phyloP scores from a whole-genome alignment of 225 moss, liverwort and hornwort genomes.

The Lunularia cruciata region DNA sequence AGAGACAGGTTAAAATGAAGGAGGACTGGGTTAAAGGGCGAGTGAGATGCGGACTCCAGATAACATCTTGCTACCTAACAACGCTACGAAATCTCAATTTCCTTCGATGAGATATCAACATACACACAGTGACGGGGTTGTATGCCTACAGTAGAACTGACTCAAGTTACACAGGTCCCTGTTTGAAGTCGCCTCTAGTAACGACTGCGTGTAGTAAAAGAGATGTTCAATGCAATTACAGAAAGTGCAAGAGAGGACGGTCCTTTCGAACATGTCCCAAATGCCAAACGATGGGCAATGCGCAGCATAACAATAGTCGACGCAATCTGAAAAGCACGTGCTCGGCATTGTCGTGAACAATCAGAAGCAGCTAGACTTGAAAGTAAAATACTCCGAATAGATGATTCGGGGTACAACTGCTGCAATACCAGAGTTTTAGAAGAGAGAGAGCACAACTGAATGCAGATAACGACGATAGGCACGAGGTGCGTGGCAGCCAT shows the following conservation, averaged over 20 bases:
- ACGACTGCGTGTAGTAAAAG: neutral
- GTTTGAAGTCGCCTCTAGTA: too few species aligned
- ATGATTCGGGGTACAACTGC: neutral
- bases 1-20: too few species aligned
- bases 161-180: too few species aligned
- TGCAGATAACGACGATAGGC: neutral
- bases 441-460: conserved; percentile 31
- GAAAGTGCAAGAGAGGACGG: neutral
- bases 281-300: neutral
- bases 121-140: too few species aligned
- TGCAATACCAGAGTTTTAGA: conserved; percentile 18
- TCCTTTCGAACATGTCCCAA: neutral
- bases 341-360: neutral
- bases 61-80: too few species aligned
- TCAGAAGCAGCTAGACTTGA: neutral
- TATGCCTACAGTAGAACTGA: too few species aligned
- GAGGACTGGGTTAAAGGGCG: too few species aligned
- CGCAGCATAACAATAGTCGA: neutral
- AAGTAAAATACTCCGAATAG: neutral
- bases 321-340: neutral
- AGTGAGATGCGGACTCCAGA: too few species aligned
- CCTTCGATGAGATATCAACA: too few species aligned
- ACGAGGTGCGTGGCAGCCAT: conserved; percentile 14
- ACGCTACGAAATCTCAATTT: too few species aligned
- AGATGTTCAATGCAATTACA: neutral